Percentiles rank a stretch among this genome's conserved stretches.
These are phyloP conservation scores for Geotrichum carabidarum DNA, from an alignment of 1,139 yeast species.

Conservation along the genomic window DNA sequence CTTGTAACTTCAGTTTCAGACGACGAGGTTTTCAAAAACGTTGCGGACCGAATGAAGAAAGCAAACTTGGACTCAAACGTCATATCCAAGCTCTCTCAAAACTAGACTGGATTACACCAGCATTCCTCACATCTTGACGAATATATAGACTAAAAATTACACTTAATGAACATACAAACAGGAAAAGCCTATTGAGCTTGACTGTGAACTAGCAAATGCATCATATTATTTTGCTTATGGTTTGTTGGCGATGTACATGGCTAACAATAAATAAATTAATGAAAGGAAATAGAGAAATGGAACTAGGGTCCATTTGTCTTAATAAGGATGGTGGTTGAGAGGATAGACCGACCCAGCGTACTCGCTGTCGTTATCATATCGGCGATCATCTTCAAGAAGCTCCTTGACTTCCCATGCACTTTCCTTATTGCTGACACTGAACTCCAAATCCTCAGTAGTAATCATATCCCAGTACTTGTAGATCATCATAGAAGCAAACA, in stretches of 20 bases:
- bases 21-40: conserved; percentile 24
- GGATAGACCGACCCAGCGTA: conserved; percentile 34
- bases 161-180: no score
- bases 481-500: conserved; percentile 86
- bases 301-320: background rate
- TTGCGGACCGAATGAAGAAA: conserved; percentile 23
- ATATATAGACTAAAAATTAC: background rate
- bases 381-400: conserved; percentile 45
- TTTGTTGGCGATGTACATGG: background rate
- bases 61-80: conserved; percentile 21
- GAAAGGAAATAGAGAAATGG: background rate
- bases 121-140: background rate
- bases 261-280: conserved; percentile 6
- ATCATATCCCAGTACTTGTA: conserved; percentile 96
- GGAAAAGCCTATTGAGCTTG: background rate
- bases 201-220: conserved; percentile 2
- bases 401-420: conserved; percentile 48
- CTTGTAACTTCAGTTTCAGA: conserved; percentile 19
- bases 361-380: conserved; percentile 39
- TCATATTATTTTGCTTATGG: conserved; percentile 4
- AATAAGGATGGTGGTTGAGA: conserved; percentile 25
- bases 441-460: conserved; percentile 92
- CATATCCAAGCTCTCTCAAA: conserved; percentile 5
- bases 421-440: conserved; percentile 60
- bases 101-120: background rate